Evolutionary conservation across 1,284 basidiomycete species (phyloP), one percentile per base, ranked within the genome.

Genomic region (Stygiomarasmius scandens): DNA sequence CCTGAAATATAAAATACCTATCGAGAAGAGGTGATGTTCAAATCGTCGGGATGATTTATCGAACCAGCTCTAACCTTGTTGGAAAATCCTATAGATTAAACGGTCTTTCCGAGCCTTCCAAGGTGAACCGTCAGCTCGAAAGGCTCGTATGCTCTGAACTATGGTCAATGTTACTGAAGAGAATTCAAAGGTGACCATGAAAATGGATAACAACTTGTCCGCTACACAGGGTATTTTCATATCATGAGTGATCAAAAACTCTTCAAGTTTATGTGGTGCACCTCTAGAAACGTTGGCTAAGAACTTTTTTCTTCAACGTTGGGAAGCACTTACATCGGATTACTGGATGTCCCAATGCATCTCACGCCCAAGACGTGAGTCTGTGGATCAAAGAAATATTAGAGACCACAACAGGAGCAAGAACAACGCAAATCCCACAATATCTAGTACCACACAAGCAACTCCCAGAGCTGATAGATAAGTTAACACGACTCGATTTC

Each of bases 141-240:
- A 64, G 5, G 68, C 63, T 51, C 66, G 63, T 2, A 69, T 49
- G 53, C 68, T 62, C 48, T 67, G 61, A 10, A 63, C 24, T 9
- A 61, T 60, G 19, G 67, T 71, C 10, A 71, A 44, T 14, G 65
- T 45, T 1, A 67, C 65, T 10, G 67, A 62, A 1, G 59, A 62
- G 16, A 58, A 65, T 47, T 72, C 71, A 48, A 72, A 71, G 1
- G 67, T 60, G 24, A 68, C 66, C 60, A 71, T 66, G 22, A 69
- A 46, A 24, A 69, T 67, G 4, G 68, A 67, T 1, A 72, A 63
- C 25, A 70, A 55, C 56, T 69, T 45, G 47, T 66, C 63, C 11
- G 61, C 63, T 50, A 14, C 12, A 11, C 24, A 49, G 29, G 12
- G 12, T 6, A 32, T 12, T 12, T 32, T 12, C 29, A n/a, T n/a